These are phyloP conservation scores for Phytophthora fragariaefolia DNA, from an alignment of 352 stramenopile genomes.

Conservation along the genomic window DNA sequence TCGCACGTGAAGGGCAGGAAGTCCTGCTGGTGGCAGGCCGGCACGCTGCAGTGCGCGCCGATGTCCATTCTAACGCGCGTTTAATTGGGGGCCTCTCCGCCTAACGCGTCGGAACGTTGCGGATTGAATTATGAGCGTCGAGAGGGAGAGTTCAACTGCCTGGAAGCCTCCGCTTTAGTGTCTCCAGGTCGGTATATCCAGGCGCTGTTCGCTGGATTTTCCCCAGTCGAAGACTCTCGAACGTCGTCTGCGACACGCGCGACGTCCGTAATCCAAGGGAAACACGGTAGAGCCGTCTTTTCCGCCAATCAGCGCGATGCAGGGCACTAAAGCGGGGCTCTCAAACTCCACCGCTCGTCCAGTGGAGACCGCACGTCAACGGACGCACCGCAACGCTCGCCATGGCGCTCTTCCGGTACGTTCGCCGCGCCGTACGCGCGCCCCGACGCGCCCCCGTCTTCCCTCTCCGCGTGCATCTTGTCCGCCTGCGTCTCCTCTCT, in stretches of 20 bases:
- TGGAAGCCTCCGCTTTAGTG: constrained; percentile 5
- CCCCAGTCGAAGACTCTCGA: constrained; percentile 25
- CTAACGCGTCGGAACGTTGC: too few relatives aligned
- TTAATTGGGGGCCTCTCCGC: too few relatives aligned
- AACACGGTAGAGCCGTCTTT: constrained; percentile 8
- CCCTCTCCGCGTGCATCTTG: background rate
- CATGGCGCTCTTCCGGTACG: constrained; percentile 57
- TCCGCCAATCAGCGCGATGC: constrained; percentile 30
- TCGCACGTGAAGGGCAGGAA: constrained; percentile 90
- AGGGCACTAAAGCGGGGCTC: too few relatives aligned
- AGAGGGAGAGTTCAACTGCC: constrained; percentile 6
- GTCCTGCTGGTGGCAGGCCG: constrained; percentile 76
- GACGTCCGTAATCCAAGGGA: constrained; percentile 22
- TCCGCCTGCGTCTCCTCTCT: constrained; percentile 11
- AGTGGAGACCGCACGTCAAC: constrained; percentile 41
- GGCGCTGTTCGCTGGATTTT: constrained; percentile 12
- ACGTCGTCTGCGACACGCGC: background rate
- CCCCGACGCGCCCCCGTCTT: background rate
- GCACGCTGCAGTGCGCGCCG: constrained; percentile 70
- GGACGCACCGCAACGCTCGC: constrained; percentile 27
- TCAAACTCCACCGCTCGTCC: constrained; percentile 14
- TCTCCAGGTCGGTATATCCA: background rate
- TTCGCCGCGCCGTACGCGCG: background rate
- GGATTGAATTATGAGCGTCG: constrained; percentile 21
- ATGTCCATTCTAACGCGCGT: too few relatives aligned